A percentile compares a stretch with the other conserved stretches of the same genome.
phyloP scores from a whole-genome alignment of 2,329 filamentous ascomycete genomes.

The Fusarium nisikadoi region DNA sequence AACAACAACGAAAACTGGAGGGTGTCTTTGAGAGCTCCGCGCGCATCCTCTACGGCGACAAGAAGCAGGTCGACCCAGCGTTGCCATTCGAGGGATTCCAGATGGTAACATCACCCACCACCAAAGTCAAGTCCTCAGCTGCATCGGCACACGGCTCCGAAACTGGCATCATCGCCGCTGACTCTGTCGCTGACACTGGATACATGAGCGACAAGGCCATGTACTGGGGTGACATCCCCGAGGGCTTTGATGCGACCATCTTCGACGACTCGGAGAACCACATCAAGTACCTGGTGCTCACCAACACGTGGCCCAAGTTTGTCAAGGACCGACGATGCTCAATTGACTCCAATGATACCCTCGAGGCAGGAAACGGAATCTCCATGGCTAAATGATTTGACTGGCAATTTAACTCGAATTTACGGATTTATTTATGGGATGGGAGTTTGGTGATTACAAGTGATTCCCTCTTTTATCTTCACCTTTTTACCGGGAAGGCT shows the following conservation, averaged over 20 bases:
- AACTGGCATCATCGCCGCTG: conserved; percentile 33
- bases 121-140: conserved; percentile 36
- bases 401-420: neutral
- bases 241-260: conserved; percentile 61
- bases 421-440: neutral
- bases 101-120: conserved; percentile 28
- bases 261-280: conserved; percentile 70
- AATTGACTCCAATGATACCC: conserved; percentile 43
- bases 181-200: conserved; percentile 15
- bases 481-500: conserved; percentile 1
- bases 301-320: conserved; percentile 75
- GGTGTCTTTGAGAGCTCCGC: conserved; percentile 66
- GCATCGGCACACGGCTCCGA: conserved; percentile 39
- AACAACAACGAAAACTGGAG: conserved; percentile 65
- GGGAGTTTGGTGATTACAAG: conserved; percentile 35
- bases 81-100: conserved; percentile 55
- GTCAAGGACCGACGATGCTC: conserved; percentile 56
- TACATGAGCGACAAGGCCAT: conserved; percentile 43
- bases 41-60: conserved; percentile 55
- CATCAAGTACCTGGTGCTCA: conserved; percentile 75
- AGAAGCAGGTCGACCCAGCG: conserved; percentile 53
- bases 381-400: neutral
- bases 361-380: conserved; percentile 36
- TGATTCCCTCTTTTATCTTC: conserved; percentile 21
- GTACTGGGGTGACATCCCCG: conserved; percentile 60